Percentiles rank a stretch among this genome's conserved stretches.
phyloP scores from a whole-genome alignment of 495 filamentous ascomycete species.

The Chaetomium tenue region DNA sequence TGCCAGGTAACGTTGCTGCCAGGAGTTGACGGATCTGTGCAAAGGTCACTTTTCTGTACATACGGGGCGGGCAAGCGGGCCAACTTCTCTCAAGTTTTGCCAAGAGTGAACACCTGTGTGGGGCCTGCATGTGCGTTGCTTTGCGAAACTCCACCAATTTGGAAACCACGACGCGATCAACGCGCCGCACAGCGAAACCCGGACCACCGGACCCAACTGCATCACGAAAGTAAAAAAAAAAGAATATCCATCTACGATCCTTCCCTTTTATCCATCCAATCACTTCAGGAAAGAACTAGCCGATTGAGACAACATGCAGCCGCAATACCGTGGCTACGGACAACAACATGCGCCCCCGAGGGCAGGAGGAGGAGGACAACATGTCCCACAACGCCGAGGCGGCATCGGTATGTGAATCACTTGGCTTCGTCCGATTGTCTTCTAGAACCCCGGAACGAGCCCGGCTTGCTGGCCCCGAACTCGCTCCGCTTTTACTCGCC shows the following conservation, averaged over 20 bases:
- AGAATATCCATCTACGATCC: background rate
- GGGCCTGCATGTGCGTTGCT: background rate
- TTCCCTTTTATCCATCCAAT: background rate
- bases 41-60: background rate
- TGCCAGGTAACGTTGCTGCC: background rate
- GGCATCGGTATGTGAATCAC: constrained; percentile 48
- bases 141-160: constrained; percentile 20
- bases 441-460: too few relatives aligned
- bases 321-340: constrained; percentile 48
- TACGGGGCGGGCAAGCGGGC: too few relatives aligned
- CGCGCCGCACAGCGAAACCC: constrained; percentile 20
- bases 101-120: constrained; percentile 2
- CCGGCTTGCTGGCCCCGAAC: constrained; percentile 16
- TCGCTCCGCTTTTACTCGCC: constrained; percentile 28
- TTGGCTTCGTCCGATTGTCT: constrained; percentile 20
- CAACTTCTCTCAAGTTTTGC: background rate
- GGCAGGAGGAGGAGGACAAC: constrained; percentile 28
- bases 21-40: too few relatives aligned
- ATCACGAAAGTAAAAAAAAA: background rate
- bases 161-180: constrained; percentile 32
- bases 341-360: constrained; percentile 40
- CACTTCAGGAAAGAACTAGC: background rate
- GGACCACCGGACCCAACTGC: constrained; percentile 4
- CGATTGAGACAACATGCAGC: constrained; percentile 41
- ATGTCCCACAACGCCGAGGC: constrained; percentile 45